A percentile compares a stretch with the other conserved stretches of the same genome.
phyloP scores from a whole-genome alignment of 352 stramenopile species.

The Globisporangium recalcitrans region DNA sequence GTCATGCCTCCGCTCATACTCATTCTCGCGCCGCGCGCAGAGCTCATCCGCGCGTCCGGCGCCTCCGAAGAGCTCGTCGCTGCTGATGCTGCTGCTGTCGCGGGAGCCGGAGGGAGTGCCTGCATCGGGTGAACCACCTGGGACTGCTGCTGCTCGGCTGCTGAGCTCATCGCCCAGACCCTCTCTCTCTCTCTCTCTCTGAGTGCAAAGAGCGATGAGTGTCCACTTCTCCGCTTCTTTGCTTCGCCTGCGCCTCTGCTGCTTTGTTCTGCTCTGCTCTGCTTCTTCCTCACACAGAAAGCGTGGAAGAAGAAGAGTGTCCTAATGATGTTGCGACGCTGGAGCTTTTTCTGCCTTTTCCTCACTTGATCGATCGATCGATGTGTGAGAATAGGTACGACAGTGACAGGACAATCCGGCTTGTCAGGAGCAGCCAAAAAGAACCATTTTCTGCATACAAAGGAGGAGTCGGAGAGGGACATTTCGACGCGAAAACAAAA shows the following conservation, averaged over 20 bases:
- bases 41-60: constrained; percentile 3
- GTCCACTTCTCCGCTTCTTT: not conserved
- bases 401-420: not conserved
- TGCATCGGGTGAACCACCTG: constrained; percentile 16
- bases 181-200: not conserved
- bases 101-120: not conserved
- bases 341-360: not conserved
- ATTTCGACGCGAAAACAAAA: too few relatives aligned
- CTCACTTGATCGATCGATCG: not conserved
- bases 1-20: not conserved
- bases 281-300: not conserved
- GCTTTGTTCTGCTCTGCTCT: too few relatives aligned
- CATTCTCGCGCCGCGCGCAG: constrained; percentile 8
- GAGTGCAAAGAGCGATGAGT: too few relatives aligned
- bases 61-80: constrained; percentile 7
- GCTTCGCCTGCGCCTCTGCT: too few relatives aligned
- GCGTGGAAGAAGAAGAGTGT: not conserved
- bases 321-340: constrained; percentile 2
- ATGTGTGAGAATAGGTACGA: not conserved
- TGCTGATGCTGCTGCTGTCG: not conserved
- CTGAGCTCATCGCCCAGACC: constrained; percentile 10
- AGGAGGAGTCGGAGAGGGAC: too few relatives aligned
- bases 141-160: constrained; percentile 9
- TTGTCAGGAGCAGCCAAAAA: not conserved
- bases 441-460: not conserved